Conservation (phyloP, 495 filamentous ascomycete species). For the Penicillium lagena region DNA sequence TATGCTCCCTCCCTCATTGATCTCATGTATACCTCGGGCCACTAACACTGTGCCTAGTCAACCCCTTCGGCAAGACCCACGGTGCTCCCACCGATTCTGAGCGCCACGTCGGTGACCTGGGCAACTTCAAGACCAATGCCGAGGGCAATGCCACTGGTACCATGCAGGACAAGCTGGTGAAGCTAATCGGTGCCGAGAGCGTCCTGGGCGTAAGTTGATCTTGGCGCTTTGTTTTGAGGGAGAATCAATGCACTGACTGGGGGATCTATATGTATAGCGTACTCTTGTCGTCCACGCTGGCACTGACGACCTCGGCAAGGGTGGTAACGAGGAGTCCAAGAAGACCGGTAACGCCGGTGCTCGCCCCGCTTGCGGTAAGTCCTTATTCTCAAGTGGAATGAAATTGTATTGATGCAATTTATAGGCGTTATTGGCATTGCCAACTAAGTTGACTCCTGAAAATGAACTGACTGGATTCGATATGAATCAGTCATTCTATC, state of each 20-base stretch:
- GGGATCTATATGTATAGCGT: constrained; percentile 46
- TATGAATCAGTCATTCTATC: too few species aligned
- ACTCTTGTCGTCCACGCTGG: constrained; percentile 92
- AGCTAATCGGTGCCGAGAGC: constrained; percentile 92
- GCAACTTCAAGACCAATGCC: constrained; percentile 91
- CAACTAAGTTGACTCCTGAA: constrained; percentile 25
- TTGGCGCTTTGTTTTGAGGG: neutral
- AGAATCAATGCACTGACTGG: neutral
- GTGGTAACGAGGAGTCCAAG: constrained; percentile 84
- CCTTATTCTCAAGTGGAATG: neutral
- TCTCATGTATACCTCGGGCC: neutral
- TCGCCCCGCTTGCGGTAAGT: constrained; percentile 87
- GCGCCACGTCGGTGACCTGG: constrained; percentile 94
- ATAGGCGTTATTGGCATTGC: constrained; percentile 86
- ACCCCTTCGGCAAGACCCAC: constrained; percentile 87
- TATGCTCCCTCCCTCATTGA: constrained; percentile 35
- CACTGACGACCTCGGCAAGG: constrained; percentile 92
- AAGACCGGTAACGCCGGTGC: constrained; percentile 94
- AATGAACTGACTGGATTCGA: neutral
- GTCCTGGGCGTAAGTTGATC: constrained; percentile 75
- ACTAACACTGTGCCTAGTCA: constrained; percentile 52
- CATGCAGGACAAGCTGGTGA: constrained; percentile 70
- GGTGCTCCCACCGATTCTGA: constrained; percentile 74
- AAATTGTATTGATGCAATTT: neutral
- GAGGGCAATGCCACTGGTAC: constrained; percentile 81